Evolutionary conservation across 2,329 filamentous ascomycete species (phyloP).

Genomic region (Fusarium sp.): DNA sequence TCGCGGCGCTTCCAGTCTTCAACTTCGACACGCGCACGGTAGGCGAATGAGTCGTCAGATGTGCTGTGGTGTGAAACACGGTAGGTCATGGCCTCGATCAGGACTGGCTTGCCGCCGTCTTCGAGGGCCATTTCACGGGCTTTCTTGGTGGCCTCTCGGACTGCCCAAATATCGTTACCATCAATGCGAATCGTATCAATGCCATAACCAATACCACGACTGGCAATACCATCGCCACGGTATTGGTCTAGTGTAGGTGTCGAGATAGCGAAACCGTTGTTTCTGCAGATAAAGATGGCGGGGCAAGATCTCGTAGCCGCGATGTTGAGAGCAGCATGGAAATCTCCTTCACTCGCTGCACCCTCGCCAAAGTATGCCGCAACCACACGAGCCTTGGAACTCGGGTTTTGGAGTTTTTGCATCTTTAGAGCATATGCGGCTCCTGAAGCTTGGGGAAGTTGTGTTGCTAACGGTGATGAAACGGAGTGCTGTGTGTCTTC

Average conservation of each 20-base stretch:
- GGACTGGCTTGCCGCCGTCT: slow-evolving; percentile 81
- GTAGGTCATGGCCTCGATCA: slow-evolving; percentile 97
- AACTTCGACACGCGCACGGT: slow-evolving; percentile 91
- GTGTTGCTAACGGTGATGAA: slow-evolving; percentile 83
- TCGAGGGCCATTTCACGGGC: slow-evolving; percentile 83
- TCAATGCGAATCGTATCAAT: slow-evolving; percentile 93
- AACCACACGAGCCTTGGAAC: slow-evolving; percentile 73
- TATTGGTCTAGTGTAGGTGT: slow-evolving; percentile 93
- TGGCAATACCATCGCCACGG: slow-evolving; percentile 89
- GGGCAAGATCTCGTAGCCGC: slow-evolving; percentile 90
- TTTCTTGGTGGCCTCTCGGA: slow-evolving; percentile 80
- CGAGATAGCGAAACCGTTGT: slow-evolving; percentile 92
- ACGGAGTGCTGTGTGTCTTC: slow-evolving; percentile 74
- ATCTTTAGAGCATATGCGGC: slow-evolving; percentile 90
- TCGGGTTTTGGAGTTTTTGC: slow-evolving; percentile 78
- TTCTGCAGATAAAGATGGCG: slow-evolving; percentile 89
- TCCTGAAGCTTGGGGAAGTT: slow-evolving; percentile 88
- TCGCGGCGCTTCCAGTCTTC: slow-evolving; percentile 94
- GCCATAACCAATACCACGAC: slow-evolving; percentile 88
- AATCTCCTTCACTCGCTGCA: slow-evolving; percentile 90
- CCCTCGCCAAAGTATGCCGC: slow-evolving; percentile 92
- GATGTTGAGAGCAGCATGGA: slow-evolving; percentile 91
- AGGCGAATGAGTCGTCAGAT: slow-evolving; percentile 95
- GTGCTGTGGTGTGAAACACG: slow-evolving; percentile 98
- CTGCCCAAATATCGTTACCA: slow-evolving; percentile 94